Percentiles rank a stretch among this genome's conserved stretches.
phyloP scores from a whole-genome alignment of 768 basidiomycete species.

The Tulasnella sp. region DNA sequence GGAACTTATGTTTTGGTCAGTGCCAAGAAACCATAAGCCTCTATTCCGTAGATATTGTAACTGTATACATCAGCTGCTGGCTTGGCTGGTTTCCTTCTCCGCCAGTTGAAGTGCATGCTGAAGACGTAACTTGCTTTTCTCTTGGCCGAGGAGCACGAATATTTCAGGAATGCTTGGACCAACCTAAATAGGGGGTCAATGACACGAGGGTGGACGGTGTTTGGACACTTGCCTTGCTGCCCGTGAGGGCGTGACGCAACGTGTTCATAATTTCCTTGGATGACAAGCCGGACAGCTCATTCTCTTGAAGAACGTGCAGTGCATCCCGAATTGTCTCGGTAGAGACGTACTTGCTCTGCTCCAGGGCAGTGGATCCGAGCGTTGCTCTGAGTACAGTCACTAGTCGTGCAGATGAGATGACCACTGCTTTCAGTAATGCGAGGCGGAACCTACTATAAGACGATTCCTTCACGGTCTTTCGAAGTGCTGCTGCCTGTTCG shows the following conservation, averaged over 20 bases:
- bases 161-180: conserved; percentile 35
- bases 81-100: too few species aligned
- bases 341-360: conserved; percentile 28
- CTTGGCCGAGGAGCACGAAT: conserved; percentile 30
- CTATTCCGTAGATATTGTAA: too few species aligned
- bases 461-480: conserved; percentile 30
- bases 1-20: conserved; percentile 15
- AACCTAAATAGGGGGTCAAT: conserved; percentile 23
- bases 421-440: conserved; percentile 15
- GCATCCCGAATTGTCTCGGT: conserved; percentile 29
- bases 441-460: conserved; percentile 35
- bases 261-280: conserved; percentile 54
- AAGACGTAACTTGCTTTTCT: conserved; percentile 20
- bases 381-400: conserved; percentile 13
- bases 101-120: background rate
- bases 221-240: conserved; percentile 53
- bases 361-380: background rate
- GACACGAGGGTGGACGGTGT: background rate
- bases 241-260: conserved; percentile 67
- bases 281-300: conserved; percentile 30
- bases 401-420: background rate
- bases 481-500: conserved; percentile 44
- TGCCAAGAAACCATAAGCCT: conserved; percentile 7
- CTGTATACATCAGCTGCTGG: too few species aligned
- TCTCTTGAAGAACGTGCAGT: conserved; percentile 33